A percentile compares a stretch with the other conserved stretches of the same genome.
phyloP scores from a whole-genome alignment of 306 rosid species.

The Cotoneaster glaucophyllus region DNA sequence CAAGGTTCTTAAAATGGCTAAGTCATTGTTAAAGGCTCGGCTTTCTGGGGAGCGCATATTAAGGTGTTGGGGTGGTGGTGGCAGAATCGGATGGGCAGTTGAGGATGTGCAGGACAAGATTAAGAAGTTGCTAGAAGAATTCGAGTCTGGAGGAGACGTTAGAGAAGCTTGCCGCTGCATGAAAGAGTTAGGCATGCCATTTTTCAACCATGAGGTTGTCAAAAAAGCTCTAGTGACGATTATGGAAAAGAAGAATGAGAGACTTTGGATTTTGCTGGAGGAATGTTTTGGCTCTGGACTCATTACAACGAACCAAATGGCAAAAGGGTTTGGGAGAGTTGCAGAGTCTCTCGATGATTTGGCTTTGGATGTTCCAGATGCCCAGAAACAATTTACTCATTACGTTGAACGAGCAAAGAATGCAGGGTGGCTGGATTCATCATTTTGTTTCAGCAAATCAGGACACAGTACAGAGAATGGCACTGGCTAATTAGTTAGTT shows the following conservation, averaged over 20 bases:
- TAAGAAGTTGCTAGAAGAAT: conserved; percentile 54
- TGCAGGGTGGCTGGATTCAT: conserved; percentile 59
- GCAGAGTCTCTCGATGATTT: conserved; percentile 64
- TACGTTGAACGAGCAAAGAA: conserved; percentile 47
- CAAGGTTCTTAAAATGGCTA: conserved; percentile 54
- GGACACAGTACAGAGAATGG: conserved; percentile 35
- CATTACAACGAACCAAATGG: conserved; percentile 63
- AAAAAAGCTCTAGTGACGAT: conserved; percentile 45
- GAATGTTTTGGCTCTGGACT: conserved; percentile 56
- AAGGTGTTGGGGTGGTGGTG: conserved; percentile 82
- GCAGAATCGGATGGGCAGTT: conserved; percentile 60
- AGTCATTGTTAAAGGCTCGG: conserved; percentile 52
- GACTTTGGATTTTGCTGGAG: conserved; percentile 57
- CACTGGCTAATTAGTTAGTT: conserved; percentile 6
- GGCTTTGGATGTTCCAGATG: conserved; percentile 76
- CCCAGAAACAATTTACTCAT: conserved; percentile 34
- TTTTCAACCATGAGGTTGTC: conserved; percentile 69
- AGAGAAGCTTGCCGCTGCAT: conserved; percentile 59
- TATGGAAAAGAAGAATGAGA: conserved; percentile 60
- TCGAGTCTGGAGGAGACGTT: conserved; percentile 54
- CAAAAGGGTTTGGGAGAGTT: conserved; percentile 55
- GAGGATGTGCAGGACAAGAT: conserved; percentile 71
- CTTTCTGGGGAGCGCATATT: conserved; percentile 60
- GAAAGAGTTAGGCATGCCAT: conserved; percentile 71
- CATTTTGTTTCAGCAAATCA: conserved; percentile 31